Evolutionary conservation across 345 rosid genomes (phyloP), one percentile per base, ranked within the genome.

Genomic region (Trapa incisa): DNA sequence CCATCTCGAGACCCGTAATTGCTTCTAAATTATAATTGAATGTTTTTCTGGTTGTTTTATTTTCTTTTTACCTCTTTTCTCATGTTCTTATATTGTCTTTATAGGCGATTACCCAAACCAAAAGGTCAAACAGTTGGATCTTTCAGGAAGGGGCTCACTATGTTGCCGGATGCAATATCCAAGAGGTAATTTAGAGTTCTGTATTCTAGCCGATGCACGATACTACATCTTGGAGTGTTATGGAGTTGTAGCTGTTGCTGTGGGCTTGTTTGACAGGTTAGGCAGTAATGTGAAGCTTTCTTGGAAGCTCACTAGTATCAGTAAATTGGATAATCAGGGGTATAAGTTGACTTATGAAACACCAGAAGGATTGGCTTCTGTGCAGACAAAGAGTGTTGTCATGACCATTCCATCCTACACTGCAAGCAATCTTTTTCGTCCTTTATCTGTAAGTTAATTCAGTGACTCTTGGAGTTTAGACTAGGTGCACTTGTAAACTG

Each of bases 71-170:
- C 29, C 47, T 29, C 14, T 35, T 3, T 52, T 6, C 33, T 39
- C 15, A 33, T 39, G 33, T 33, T 35, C n/a, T n/a, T 67, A 32
- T 64, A 11, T 52, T 22, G 61, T 29, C 66, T 37, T 74, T 78
- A 50, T 77, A 93, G 97, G 76, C 88, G 84, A 63, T 79, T 88
- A 36, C 97, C 97, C 67, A 90, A 84, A 75, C 97, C 97, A 39
- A 84, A 85, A 80, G 98, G 97, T 60, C 97, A 90, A 78, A 93
- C 96, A 54, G 98, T 90, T 68, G 98, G 95, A 72, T 93, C 97
- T 68, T 90, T 93, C 70, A 87, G 88, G 72, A 86, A 84, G 74
- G 98, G 97, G 68, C 96, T 93, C 75, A 39, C 61, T 33, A 93
- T 88, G 96, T 70, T 90, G 75, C 98, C 96, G 3, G 83, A 90